A percentile compares a stretch with the other conserved stretches of the same genome.
These are phyloP conservation scores for Dactylonectria estremocensis DNA, from an alignment of 2,329 filamentous ascomycete species.

Conservation along the genomic window DNA sequence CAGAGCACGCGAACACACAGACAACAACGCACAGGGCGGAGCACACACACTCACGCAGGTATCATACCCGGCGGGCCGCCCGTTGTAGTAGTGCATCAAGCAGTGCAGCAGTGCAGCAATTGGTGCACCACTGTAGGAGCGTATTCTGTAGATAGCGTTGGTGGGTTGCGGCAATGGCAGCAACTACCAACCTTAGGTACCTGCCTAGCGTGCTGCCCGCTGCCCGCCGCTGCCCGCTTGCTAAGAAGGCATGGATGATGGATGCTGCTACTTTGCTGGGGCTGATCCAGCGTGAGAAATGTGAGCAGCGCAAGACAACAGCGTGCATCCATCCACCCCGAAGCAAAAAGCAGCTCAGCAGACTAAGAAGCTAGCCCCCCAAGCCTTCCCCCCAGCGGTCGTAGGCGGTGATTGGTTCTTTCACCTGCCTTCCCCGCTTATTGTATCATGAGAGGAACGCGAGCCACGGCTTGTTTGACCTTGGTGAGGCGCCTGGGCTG, in stretches of 20 bases:
- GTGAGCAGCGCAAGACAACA: constrained; percentile 27
- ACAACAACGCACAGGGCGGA: background rate
- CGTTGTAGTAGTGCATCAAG: constrained; percentile 21
- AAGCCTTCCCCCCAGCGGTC: constrained; percentile 35
- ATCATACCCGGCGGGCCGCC: constrained; percentile 2
- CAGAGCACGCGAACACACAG: background rate
- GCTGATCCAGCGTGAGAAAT: constrained; percentile 5
- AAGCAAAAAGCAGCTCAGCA: constrained; percentile 40
- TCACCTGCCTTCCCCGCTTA: constrained; percentile 53
- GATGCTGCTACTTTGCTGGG: too few relatives aligned
- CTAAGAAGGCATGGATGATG: too few relatives aligned
- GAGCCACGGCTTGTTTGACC: constrained; percentile 39
- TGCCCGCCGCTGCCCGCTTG: background rate
- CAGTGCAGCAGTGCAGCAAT: background rate
- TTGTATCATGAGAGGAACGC: constrained; percentile 57
- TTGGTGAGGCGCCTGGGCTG: constrained; percentile 42
- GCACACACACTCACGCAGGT: background rate
- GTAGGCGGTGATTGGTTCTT: constrained; percentile 51
- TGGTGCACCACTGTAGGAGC: background rate
- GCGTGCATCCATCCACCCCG: constrained; percentile 35
- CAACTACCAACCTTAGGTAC: too few relatives aligned
- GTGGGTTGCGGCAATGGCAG: too few relatives aligned
- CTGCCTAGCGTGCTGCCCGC: background rate
- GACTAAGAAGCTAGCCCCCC: constrained; percentile 44
- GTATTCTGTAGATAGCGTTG: constrained; percentile 2